These are phyloP conservation scores for Cenchrus americanus DNA, from an alignment of 176 grass and related monocot genomes.

Conservation along the genomic window DNA sequence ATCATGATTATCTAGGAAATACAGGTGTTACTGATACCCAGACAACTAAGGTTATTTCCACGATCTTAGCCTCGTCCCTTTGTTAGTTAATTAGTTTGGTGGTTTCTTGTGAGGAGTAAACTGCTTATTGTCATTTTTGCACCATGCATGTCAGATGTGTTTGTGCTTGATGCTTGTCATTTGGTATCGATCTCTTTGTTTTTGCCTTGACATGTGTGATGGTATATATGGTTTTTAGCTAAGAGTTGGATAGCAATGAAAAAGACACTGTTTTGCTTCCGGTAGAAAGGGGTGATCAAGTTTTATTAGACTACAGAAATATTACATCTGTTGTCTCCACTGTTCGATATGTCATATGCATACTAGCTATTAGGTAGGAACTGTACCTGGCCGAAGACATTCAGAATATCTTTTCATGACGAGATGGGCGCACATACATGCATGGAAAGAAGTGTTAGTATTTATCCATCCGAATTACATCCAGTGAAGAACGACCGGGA, in stretches of 20 bases:
- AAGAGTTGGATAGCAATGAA: not conserved
- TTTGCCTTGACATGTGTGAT: not conserved
- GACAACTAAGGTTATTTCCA: slow-evolving; percentile 35
- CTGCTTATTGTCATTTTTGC: not conserved
- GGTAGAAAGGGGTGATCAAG: too few species aligned
- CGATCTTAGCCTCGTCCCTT: not conserved
- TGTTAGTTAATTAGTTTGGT: not conserved
- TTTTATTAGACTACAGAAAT: not conserved
- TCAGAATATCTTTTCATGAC: slow-evolving; percentile 6
- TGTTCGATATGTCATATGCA: slow-evolving; percentile 15
- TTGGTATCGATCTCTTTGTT: slow-evolving; percentile 9
- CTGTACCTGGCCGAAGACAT: slow-evolving; percentile 21
- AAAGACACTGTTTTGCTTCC: not conserved
- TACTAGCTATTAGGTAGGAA: not conserved
- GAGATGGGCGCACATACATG: slow-evolving; percentile 3
- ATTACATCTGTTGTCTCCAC: not conserved
- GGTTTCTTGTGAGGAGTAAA: not conserved
- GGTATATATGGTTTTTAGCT: slow-evolving; percentile 2
- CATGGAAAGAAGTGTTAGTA: not conserved
- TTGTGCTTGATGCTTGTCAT: not conserved
- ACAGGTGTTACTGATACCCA: not conserved
- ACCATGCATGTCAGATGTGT: slow-evolving; percentile 8
- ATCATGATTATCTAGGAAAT: slow-evolving; percentile 11
- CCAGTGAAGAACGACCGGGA: not conserved
- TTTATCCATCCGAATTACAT: not conserved